These are phyloP conservation scores for Mucor piriformis DNA, from an alignment of 371 early-diverging fungal genomes.

Conservation along the genomic window DNA sequence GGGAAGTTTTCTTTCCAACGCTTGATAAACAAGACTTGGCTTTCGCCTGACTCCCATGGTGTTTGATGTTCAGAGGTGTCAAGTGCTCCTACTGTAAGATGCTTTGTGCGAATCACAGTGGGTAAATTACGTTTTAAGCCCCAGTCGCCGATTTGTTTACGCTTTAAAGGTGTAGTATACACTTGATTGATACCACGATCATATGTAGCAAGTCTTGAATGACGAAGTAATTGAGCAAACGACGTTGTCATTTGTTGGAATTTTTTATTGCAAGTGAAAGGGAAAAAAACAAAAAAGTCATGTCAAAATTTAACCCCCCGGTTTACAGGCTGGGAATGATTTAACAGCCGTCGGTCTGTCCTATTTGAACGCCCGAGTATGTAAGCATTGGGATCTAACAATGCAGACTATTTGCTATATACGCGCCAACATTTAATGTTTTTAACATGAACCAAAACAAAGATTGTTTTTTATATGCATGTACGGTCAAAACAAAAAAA, in stretches of 20 bases:
- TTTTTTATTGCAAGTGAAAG: not conserved
- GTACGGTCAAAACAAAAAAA: too few relatives aligned
- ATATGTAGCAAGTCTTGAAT: slow-evolving; percentile 74
- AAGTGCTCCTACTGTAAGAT: slow-evolving; percentile 60
- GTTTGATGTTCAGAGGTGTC: slow-evolving; percentile 80
- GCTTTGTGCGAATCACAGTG: slow-evolving; percentile 62
- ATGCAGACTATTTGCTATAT: too few relatives aligned
- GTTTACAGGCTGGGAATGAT: not conserved
- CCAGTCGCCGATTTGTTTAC: slow-evolving; percentile 70
- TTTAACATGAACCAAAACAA: too few relatives aligned
- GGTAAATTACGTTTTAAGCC: slow-evolving; percentile 81
- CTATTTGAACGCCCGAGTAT: too few relatives aligned
- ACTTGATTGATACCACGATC: slow-evolving; percentile 75
- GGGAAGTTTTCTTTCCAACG: slow-evolving; percentile 79
- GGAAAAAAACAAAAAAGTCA: not conserved
- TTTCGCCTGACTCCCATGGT: slow-evolving; percentile 68
- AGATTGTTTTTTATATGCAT: too few relatives aligned
- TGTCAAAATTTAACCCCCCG: not conserved
- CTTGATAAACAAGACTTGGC: slow-evolving; percentile 55
- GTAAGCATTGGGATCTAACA: too few relatives aligned
- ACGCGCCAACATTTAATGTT: too few relatives aligned
- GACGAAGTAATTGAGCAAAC: slow-evolving; percentile 70
- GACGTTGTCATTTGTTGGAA: slow-evolving; percentile 60
- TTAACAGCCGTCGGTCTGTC: too few relatives aligned
- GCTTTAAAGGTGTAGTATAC: slow-evolving; percentile 60